Percentiles rank a stretch among this genome's conserved stretches.
These are phyloP conservation scores for Aspergillus coremiiformis DNA, from an alignment of 495 filamentous ascomycete genomes.

Conservation along the genomic window DNA sequence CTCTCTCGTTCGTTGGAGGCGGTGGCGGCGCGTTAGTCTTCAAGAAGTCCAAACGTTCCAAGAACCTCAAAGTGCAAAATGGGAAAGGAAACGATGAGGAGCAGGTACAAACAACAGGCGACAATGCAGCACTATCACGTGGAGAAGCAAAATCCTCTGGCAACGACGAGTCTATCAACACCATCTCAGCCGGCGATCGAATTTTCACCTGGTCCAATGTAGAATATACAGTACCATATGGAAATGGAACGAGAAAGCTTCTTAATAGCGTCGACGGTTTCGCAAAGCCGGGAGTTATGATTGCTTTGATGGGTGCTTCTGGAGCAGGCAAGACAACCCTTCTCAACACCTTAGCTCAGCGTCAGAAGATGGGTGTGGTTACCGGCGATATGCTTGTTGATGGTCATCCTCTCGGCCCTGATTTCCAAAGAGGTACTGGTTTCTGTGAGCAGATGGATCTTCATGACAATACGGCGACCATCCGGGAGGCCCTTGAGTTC, in stretches of 20 bases:
- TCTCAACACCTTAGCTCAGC: constrained; percentile 68
- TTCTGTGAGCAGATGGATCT: constrained; percentile 87
- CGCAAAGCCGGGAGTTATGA: constrained; percentile 73
- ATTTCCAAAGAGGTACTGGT: constrained; percentile 76
- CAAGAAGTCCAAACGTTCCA: constrained; percentile 57
- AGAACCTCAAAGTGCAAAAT: constrained; percentile 41
- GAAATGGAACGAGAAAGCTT: constrained; percentile 60
- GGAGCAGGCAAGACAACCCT: constrained; percentile 80
- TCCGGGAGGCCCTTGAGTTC: constrained; percentile 61
- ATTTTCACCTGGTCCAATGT: constrained; percentile 73
- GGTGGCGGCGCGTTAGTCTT: constrained; percentile 57
- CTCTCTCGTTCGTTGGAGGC: constrained; percentile 44
- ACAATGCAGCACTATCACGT: constrained; percentile 38
- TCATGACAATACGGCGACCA: constrained; percentile 60
- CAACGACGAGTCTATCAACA: constrained; percentile 42
- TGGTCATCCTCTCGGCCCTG: constrained; percentile 55
- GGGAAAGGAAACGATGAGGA: constrained; percentile 42
- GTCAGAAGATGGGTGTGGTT: constrained; percentile 65
- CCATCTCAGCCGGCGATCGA: constrained; percentile 53
- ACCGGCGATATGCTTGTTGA: constrained; percentile 72
- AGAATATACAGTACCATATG: constrained; percentile 64
- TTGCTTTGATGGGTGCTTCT: constrained; percentile 76
- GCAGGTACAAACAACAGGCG: constrained; percentile 24
- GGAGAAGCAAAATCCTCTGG: constrained; percentile 35
- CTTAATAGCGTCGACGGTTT: constrained; percentile 68